Evolutionary conservation across 805 yeast species (phyloP).

Genomic region (Maudiozyma barnettii): DNA sequence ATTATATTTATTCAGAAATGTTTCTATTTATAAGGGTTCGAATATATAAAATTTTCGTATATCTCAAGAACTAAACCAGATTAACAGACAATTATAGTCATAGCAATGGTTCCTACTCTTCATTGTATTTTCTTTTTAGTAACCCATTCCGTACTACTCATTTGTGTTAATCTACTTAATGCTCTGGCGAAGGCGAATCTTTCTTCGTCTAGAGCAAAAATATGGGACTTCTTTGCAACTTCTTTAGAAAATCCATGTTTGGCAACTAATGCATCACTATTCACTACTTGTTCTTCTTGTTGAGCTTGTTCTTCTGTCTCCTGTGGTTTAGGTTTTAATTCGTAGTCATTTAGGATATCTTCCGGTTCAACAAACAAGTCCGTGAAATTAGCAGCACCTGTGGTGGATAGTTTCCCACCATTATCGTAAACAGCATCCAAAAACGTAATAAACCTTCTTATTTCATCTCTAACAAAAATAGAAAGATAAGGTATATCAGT

Average conservation of each 20-base stretch:
- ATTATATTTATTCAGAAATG: too few relatives aligned
- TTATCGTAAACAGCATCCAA: conserved; percentile 93
- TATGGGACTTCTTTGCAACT: conserved; percentile 57
- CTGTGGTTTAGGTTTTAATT: conserved; percentile 15
- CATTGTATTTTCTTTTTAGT: not conserved
- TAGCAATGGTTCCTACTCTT: too few relatives aligned
- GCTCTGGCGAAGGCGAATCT: conserved; percentile 96
- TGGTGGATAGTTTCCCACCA: conserved; percentile 78
- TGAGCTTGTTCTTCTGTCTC: conserved; percentile 9
- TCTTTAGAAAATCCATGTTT: conserved; percentile 69
- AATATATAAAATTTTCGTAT: not conserved
- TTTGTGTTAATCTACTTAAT: conserved; percentile 77
- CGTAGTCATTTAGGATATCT: conserved; percentile 33
- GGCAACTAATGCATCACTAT: conserved; percentile 52
- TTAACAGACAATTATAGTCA: too few relatives aligned
- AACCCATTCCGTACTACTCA: conserved; percentile 92
- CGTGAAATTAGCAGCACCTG: conserved; percentile 77
- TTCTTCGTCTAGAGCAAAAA: conserved; percentile 91
- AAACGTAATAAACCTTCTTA: conserved; percentile 87
- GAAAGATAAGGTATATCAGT: conserved; percentile 89
- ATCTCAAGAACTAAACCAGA: too few relatives aligned
- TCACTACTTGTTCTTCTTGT: conserved; percentile 15
- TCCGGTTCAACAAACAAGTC: conserved; percentile 82
- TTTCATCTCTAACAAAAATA: conserved; percentile 67
- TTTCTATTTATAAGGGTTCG: not conserved